Base-by-base conservation (phyloP, 768 basidiomycete species). In the Boletus reticulatus region DNA sequence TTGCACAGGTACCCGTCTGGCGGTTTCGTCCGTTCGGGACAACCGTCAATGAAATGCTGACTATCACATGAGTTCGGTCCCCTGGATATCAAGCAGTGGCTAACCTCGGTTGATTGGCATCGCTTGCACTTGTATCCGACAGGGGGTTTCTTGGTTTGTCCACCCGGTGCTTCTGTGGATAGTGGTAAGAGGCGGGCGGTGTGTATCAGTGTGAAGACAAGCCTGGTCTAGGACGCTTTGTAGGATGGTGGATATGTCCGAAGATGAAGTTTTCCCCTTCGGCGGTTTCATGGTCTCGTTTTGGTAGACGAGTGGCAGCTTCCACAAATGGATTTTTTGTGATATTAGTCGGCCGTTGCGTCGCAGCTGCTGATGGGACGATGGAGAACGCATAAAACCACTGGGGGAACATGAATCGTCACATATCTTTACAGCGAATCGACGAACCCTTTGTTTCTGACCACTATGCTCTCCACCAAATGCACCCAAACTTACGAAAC, bases 301-400 rank as follows among this genome's bases (percentile, higher is more conserved):
- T 93, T 7, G 66, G 62, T 8, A 70, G 53, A 9, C 75, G 76
- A 32, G 67, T 57, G 9, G 65, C 60, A 24, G 62, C 59, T 48
- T 80, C 79, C 7, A 74, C 70, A 66, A 89, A 91, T 1, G 90
- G 90, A 67, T 92, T 93, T 58, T 75, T 75, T 0, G 90, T 89
- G 1, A 78, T 72, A 64, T 92, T 91, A 1, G 78, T 64, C 16
- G 90, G 89, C 6, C 65, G 77, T 19, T 76, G 70, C 12, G 67
- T 71, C 24, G 70, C 61, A 6, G 76, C 63, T 22, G 75, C 69
- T 43, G 78, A 76, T 3, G 92, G 84, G 0, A 82, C 72, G 49
- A 99, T 89, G 24, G 84, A 86, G 72, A 98, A 98, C 3, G 97
- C 97, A 73, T 99, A 99, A 74, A 97, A 98, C 89, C 93, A 98